Conservation (phyloP, 2,329 filamentous ascomycete species). For the Fusarium poae region DNA sequence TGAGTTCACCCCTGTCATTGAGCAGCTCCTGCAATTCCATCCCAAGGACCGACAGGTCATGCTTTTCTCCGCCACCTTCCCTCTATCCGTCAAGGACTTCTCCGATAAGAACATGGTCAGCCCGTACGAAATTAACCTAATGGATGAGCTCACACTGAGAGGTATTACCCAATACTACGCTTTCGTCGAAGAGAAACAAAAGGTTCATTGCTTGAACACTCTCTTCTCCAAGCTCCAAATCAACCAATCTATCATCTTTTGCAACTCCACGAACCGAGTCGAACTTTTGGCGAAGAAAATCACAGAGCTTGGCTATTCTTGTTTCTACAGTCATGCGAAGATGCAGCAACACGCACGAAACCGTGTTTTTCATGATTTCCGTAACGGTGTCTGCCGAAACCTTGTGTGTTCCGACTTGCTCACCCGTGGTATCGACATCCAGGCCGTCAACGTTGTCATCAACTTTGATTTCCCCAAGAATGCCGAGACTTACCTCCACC, state of each 20-base stretch:
- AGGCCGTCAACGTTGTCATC: constrained; percentile 99
- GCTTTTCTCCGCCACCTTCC: constrained; percentile 99
- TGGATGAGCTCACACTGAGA: constrained; percentile 97
- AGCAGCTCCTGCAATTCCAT: constrained; percentile 94
- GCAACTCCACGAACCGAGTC: constrained; percentile 98
- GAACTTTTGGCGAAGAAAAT: constrained; percentile 99
- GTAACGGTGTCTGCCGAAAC: constrained; percentile 97
- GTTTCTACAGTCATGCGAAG: constrained; percentile 98
- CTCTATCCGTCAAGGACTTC: constrained; percentile 96
- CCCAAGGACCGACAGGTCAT: constrained; percentile 98
- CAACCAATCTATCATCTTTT: constrained; percentile 99
- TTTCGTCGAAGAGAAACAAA: constrained; percentile 99
- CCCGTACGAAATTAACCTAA: constrained; percentile 98
- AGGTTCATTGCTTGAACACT: constrained; percentile 98
- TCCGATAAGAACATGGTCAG: constrained; percentile 97
- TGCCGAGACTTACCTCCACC: constrained; percentile 97
- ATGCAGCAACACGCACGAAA: constrained; percentile 98
- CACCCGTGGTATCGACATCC: constrained; percentile 98
- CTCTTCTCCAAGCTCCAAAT: constrained; percentile 99
- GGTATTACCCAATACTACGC: constrained; percentile 99
- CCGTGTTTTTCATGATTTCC: constrained; percentile 99
- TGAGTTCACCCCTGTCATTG: constrained; percentile 97
- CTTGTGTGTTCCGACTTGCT: constrained; percentile 97
- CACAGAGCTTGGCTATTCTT: constrained; percentile 98
- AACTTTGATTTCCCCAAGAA: constrained; percentile 99